Evolutionary conservation across 495 filamentous ascomycete species (phyloP), one percentile per base, ranked within the genome.

Genomic region (Tuber melanosporum): DNA sequence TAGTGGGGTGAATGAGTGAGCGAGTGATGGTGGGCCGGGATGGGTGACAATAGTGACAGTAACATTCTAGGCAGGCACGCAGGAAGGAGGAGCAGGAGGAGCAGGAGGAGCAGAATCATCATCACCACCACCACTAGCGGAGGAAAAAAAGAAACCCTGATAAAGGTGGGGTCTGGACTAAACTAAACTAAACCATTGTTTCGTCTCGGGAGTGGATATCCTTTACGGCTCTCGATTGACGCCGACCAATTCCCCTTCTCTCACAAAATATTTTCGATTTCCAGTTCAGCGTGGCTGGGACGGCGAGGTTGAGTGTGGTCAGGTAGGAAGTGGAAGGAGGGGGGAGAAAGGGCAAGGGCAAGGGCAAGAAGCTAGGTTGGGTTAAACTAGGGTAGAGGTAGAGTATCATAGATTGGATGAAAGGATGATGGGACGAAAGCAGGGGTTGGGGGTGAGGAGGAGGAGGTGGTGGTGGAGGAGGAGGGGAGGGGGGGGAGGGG

Each of bases 401-500:
- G n/a, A 26, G 39, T 41, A 41, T 41, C 3, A 26, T 62, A 62
- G 52, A 62, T 62, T 2, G 52, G n/a, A 62, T 9, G 52, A 62
- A 26, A 62, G 52, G 3, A 7, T 62, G 52, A 57, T 57, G n/a
- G 49, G 49, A 41, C 39, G 39, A 41, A 57, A 6, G 22, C 2
- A 57, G 49, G 8, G 49, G 49, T 9, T 7, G 49, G 74, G 75
- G 75, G 75, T 43, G 46, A 70, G 52, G 52, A 71, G 52, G 49
- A 71, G 52, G 74, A 74, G 42, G 62, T 76, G 74, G 70, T 72
- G 74, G 78, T 72, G 73, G 41, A 62, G 46, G 45, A 72, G 45
- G 45, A 44, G 36, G 45, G 62, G 36, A 76, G 74, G 75, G 79
- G 78, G 72, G 75, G 80, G 72, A 75, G 73, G 71, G 72, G 75